A percentile compares a stretch with the other conserved stretches of the same genome.
Evolutionary conservation across 2,329 filamentous ascomycete species (phyloP).

Genomic region (Colletotrichum godetiae): DNA sequence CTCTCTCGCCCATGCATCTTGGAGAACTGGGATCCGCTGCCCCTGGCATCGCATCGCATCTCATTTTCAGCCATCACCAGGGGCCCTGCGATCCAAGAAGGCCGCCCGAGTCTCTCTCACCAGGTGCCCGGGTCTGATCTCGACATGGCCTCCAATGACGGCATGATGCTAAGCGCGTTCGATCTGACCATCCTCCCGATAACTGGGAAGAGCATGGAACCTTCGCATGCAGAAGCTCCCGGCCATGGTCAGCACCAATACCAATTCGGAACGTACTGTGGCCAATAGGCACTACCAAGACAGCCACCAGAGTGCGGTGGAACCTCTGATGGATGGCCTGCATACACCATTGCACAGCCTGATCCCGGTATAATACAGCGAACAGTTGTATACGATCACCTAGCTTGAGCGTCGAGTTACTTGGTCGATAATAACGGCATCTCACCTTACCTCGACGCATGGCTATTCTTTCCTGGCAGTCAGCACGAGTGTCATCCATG

Average conservation of each 20-base stretch:
- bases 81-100: slow-evolving; percentile 13
- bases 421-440: not conserved
- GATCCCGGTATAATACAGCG: slow-evolving; percentile 5
- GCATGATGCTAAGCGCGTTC: slow-evolving; percentile 33
- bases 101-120: slow-evolving; percentile 16
- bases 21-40: not conserved
- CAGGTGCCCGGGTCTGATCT: slow-evolving; percentile 30
- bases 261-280: slow-evolving; percentile 31
- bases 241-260: slow-evolving; percentile 29
- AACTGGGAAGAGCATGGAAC: slow-evolving; percentile 30
- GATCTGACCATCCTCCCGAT: slow-evolving; percentile 33
- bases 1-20: not conserved
- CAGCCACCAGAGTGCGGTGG: slow-evolving; percentile 18
- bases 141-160: slow-evolving; percentile 31
- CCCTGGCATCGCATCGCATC: slow-evolving; percentile 26
- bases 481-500: slow-evolving; percentile 22
- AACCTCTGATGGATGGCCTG: slow-evolving; percentile 21
- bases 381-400: not conserved
- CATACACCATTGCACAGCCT: slow-evolving; percentile 25
- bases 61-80: slow-evolving; percentile 20
- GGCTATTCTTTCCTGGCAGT: slow-evolving; percentile 29
- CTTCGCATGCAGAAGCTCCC: slow-evolving; percentile 33
- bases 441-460: slow-evolving; percentile 24
- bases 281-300: slow-evolving; percentile 30
- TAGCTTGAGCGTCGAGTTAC: not conserved